phyloP scores from a whole-genome alignment of 2,329 filamentous ascomycete species.

The Colletotrichum neosansevieriae region DNA sequence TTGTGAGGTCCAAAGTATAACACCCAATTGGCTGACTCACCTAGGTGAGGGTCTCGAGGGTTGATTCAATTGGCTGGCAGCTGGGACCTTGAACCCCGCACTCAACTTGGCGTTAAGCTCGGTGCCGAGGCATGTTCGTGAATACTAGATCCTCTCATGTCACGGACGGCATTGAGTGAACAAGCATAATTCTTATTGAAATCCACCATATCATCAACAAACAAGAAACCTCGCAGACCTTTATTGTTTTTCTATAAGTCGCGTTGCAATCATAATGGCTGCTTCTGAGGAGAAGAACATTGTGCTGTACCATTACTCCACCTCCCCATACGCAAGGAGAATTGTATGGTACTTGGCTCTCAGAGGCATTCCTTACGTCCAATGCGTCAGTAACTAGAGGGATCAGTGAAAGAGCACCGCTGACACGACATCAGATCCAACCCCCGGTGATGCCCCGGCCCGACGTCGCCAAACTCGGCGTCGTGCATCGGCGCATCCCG shows the following conservation, averaged over 20 bases:
- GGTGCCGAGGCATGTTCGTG: constrained; percentile 34
- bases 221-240: neutral
- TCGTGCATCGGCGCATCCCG: constrained; percentile 78
- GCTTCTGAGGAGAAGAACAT: constrained; percentile 47
- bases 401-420: neutral
- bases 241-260: neutral
- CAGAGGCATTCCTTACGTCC: constrained; percentile 72
- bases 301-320: constrained; percentile 74
- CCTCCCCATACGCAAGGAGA: constrained; percentile 73
- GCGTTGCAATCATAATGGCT: constrained; percentile 3
- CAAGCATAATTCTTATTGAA: too few species aligned
- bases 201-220: too few species aligned
- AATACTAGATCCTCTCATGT: constrained; percentile 1
- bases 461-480: constrained; percentile 70
- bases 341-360: constrained; percentile 77
- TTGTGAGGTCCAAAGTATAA: constrained; percentile 29
- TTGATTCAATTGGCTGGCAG: neutral
- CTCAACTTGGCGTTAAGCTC: neutral
- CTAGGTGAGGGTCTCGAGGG: neutral
- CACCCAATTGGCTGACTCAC: constrained; percentile 31
- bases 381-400: constrained; percentile 68
- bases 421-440: constrained; percentile 64
- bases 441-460: constrained; percentile 74
- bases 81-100: neutral
- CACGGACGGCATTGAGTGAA: neutral